Percentiles rank a stretch among this genome's conserved stretches.
These are phyloP conservation scores for Triticum timopheevii DNA, from an alignment of 176 grass and related monocot species.

Conservation along the genomic window DNA sequence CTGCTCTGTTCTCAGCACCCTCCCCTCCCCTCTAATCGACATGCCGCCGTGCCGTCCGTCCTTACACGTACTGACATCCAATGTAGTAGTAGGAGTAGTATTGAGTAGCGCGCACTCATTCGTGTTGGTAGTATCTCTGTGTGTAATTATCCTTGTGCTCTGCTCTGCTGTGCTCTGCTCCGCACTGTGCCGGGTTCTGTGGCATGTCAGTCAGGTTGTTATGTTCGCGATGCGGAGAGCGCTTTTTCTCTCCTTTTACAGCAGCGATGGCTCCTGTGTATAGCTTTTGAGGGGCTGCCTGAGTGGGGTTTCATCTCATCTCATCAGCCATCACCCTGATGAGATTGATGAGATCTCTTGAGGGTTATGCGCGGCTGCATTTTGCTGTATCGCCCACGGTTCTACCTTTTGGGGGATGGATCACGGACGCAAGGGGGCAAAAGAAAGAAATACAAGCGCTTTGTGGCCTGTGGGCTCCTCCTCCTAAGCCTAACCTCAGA, in stretches of 20 bases:
- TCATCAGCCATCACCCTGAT: background rate
- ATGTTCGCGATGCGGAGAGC: background rate
- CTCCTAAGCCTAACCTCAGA: background rate
- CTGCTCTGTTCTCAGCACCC: conserved; percentile 10
- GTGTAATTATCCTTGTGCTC: background rate
- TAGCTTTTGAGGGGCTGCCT: background rate
- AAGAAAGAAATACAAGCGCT: background rate
- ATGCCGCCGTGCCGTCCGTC: background rate
- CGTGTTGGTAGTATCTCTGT: too few relatives aligned
- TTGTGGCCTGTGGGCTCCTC: conserved; percentile 3
- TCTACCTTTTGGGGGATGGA: conserved; percentile 21
- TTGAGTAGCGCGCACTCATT: too few relatives aligned
- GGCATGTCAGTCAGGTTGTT: conserved; percentile 24
- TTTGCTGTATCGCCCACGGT: background rate
- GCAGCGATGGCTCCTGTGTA: background rate
- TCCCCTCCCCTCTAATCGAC: background rate
- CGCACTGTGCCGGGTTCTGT: background rate
- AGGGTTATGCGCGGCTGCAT: background rate
- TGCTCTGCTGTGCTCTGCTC: background rate
- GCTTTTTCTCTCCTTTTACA: background rate
- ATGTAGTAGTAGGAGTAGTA: too few relatives aligned
- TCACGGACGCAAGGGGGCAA: background rate
- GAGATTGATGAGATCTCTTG: conserved; percentile 7
- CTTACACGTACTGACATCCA: background rate
- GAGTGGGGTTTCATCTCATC: background rate